A percentile compares a stretch with the other conserved stretches of the same genome.
Conservation (phyloP, 1,284 basidiomycete genomes). For the Papiliotrema fonsecae region DNA sequence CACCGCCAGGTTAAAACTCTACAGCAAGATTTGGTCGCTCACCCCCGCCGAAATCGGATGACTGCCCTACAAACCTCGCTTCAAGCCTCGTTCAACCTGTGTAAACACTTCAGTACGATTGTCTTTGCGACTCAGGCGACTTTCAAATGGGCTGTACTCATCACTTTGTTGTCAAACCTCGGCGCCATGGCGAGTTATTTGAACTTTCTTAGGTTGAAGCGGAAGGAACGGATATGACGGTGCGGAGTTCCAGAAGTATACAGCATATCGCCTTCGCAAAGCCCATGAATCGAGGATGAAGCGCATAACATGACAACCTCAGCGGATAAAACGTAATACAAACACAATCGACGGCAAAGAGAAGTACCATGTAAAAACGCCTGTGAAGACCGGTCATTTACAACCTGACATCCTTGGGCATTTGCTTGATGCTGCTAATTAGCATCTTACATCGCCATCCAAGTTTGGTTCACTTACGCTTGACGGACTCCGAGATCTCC, state of each 20-base stretch:
- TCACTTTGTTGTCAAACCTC: background rate
- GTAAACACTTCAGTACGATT: background rate
- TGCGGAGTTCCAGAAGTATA: too few species aligned
- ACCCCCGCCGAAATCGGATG: background rate
- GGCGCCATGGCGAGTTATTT: background rate
- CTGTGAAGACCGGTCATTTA: too few species aligned
- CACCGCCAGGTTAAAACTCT: background rate
- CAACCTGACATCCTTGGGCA: constrained; percentile 43
- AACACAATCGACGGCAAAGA: too few species aligned
- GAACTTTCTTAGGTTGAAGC: background rate
- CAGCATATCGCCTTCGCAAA: too few species aligned
- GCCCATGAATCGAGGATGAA: too few species aligned
- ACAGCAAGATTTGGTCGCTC: background rate
- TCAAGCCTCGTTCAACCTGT: background rate
- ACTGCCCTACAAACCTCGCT: background rate
- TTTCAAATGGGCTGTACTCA: constrained; percentile 1
- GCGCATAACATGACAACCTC: too few species aligned
- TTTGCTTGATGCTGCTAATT: constrained; percentile 37
- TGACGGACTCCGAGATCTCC: constrained; percentile 54
- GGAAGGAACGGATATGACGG: background rate
- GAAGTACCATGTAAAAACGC: too few species aligned
- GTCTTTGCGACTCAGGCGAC: background rate
- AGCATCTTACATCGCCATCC: background rate
- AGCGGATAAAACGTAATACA: too few species aligned
- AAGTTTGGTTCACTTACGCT: constrained; percentile 33